These are phyloP conservation scores for Pythium biforme DNA, from an alignment of 352 stramenopile species.

Conservation along the genomic window DNA sequence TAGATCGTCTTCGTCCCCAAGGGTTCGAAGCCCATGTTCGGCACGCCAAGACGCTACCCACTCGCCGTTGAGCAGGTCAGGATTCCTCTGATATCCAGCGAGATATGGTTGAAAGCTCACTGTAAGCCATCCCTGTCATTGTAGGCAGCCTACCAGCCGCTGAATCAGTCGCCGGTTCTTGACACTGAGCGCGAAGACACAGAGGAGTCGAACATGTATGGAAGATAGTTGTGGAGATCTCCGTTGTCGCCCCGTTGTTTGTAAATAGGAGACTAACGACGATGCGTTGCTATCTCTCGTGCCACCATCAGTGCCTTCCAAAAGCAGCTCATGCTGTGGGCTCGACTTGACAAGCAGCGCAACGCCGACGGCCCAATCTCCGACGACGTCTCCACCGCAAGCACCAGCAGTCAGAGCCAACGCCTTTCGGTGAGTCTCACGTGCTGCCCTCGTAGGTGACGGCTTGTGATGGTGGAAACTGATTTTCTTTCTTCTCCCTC, in stretches of 20 bases:
- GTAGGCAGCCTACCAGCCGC: constrained; percentile 32
- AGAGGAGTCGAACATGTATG: constrained; percentile 58
- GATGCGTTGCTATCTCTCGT: background rate
- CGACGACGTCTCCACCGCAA: constrained; percentile 61
- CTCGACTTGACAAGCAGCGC: constrained; percentile 57
- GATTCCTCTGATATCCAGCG: background rate
- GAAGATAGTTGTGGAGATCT: background rate
- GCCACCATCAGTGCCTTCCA: constrained; percentile 46
- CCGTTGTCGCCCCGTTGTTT: background rate
- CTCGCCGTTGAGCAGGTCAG: constrained; percentile 39
- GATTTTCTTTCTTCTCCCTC: background rate
- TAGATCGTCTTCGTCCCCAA: constrained; percentile 83
- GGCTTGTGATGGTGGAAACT: background rate
- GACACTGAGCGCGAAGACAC: constrained; percentile 30
- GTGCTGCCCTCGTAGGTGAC: too few relatives aligned
- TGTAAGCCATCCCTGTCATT: background rate
- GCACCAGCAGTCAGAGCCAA: constrained; percentile 48
- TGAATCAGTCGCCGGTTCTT: constrained; percentile 39
- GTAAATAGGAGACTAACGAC: background rate
- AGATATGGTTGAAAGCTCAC: background rate
- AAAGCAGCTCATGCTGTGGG: constrained; percentile 81
- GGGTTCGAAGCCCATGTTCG: constrained; percentile 66
- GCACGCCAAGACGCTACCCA: constrained; percentile 40
- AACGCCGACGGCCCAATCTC: constrained; percentile 37
- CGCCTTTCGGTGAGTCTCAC: constrained; percentile 47